Conservation (phyloP, 805 yeast species). For the Yarrowia yakushimensis region DNA sequence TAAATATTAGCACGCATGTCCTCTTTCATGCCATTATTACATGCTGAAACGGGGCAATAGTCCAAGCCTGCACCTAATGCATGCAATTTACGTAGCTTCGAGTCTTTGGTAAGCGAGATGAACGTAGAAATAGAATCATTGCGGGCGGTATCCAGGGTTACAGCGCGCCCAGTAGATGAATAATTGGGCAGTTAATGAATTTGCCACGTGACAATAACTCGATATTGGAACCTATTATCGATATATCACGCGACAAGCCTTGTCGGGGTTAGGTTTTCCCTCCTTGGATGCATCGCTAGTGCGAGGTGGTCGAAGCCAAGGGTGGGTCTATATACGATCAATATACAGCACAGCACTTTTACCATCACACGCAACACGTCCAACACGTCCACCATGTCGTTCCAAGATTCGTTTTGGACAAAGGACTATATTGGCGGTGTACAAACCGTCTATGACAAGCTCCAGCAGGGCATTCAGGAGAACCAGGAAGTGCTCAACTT, state of each 20-base stretch:
- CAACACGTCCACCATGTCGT: slow-evolving; percentile 21
- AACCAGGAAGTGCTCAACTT: slow-evolving; percentile 60
- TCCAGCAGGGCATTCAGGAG: slow-evolving; percentile 56
- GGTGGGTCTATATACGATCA: neutral
- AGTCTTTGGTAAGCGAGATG: neutral
- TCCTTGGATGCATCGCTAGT: neutral
- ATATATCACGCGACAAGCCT: neutral
- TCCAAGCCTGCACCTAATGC: neutral
- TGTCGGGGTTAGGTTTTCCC: neutral
- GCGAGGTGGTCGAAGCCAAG: neutral
- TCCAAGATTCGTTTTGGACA: slow-evolving; percentile 38
- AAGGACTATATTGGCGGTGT: slow-evolving; percentile 39
- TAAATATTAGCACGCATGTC: neutral
- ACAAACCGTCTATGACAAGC: slow-evolving; percentile 37
- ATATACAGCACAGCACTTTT: neutral
- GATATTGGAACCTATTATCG: neutral
- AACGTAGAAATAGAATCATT: neutral
- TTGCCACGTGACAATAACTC: neutral
- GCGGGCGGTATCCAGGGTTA: neutral
- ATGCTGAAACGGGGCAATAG: neutral
- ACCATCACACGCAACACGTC: neutral
- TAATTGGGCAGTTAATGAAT: neutral
- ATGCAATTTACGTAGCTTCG: neutral
- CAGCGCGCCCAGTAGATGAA: neutral
- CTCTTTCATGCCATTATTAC: neutral